Evolutionary conservation across 2,329 filamentous ascomycete genomes (phyloP).

Genomic region (Rachicladosporium sp.): DNA sequence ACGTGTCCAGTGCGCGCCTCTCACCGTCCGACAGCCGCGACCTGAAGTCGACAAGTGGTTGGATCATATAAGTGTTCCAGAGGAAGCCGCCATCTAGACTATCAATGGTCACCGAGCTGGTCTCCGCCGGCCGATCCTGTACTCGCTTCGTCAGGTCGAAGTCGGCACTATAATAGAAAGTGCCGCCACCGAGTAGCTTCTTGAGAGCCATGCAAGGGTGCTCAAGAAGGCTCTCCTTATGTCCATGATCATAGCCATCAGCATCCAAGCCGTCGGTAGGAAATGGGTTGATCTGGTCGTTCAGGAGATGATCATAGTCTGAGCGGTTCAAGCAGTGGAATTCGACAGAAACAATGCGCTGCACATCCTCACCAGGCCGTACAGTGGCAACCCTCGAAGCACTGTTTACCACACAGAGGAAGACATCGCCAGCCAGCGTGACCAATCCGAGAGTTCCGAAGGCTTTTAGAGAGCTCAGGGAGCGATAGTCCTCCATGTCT

Average conservation of each 20-base stretch:
- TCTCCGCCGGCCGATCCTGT: slow-evolving; percentile 55
- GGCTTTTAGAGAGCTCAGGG: slow-evolving; percentile 59
- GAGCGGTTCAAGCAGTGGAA: slow-evolving; percentile 84
- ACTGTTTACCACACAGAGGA: slow-evolving; percentile 77
- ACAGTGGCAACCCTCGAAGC: slow-evolving; percentile 69
- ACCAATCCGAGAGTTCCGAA: slow-evolving; percentile 84
- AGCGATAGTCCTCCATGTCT: slow-evolving; percentile 64
- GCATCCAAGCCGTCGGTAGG: slow-evolving; percentile 40
- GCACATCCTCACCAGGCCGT: slow-evolving; percentile 76
- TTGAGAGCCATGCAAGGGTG: slow-evolving; percentile 85
- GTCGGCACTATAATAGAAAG: slow-evolving; percentile 97
- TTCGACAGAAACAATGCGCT: slow-evolving; percentile 74
- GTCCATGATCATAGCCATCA: slow-evolving; percentile 42
- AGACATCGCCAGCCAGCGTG: slow-evolving; percentile 71
- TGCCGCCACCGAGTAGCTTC: slow-evolving; percentile 84
- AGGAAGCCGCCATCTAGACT: slow-evolving; percentile 85
- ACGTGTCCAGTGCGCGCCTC: slow-evolving; percentile 67
- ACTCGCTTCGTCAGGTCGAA: slow-evolving; percentile 91
- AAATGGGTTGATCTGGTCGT: slow-evolving; percentile 45
- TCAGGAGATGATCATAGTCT: slow-evolving; percentile 67
- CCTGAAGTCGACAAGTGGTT: slow-evolving; percentile 78
- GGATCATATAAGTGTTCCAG: slow-evolving; percentile 99
- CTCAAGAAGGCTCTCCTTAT: slow-evolving; percentile 60
- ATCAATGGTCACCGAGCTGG: slow-evolving; percentile 72
- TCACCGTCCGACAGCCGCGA: slow-evolving; percentile 66